Percentiles rank a stretch among this genome's conserved stretches.
phyloP scores from a whole-genome alignment of 345 rosid genomes.

The Erucastrum elatum region DNA sequence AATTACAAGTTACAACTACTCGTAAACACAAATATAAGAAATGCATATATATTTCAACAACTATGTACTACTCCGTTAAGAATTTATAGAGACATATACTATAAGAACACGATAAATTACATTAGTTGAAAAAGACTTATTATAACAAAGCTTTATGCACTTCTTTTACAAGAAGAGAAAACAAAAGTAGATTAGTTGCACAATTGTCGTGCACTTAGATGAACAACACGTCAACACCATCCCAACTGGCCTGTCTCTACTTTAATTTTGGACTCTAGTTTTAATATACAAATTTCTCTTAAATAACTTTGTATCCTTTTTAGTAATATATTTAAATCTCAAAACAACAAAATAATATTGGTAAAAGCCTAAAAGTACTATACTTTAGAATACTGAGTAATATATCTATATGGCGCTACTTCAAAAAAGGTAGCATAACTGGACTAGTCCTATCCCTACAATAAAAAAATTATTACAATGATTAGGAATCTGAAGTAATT shows the following conservation, averaged over 20 bases:
- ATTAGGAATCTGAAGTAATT: conserved; percentile 16
- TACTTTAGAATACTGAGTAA: neutral
- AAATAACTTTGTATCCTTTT: neutral
- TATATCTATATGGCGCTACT: neutral
- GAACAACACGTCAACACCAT: conserved; percentile 26
- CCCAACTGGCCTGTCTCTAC: conserved; percentile 37
- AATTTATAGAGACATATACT: neutral
- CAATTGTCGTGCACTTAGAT: conserved; percentile 39
- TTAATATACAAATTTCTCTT: neutral
- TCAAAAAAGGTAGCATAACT: neutral
- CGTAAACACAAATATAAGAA: neutral
- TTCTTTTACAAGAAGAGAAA: neutral
- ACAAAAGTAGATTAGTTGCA: conserved; percentile 32
- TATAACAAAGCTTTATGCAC: neutral
- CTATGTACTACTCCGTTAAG: neutral
- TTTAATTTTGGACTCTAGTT: conserved; percentile 31
- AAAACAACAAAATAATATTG: neutral
- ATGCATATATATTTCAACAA: neutral
- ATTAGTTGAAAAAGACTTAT: neutral
- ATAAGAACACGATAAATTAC: neutral
- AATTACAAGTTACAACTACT: neutral
- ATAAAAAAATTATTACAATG: conserved; percentile 6
- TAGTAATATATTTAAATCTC: neutral
- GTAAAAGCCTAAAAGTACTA: neutral
- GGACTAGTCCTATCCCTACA: conserved; percentile 1